Evolutionary conservation across 225 moss, liverwort and hornwort genomes (phyloP).

Genomic region (Anthoceros angustus): DNA sequence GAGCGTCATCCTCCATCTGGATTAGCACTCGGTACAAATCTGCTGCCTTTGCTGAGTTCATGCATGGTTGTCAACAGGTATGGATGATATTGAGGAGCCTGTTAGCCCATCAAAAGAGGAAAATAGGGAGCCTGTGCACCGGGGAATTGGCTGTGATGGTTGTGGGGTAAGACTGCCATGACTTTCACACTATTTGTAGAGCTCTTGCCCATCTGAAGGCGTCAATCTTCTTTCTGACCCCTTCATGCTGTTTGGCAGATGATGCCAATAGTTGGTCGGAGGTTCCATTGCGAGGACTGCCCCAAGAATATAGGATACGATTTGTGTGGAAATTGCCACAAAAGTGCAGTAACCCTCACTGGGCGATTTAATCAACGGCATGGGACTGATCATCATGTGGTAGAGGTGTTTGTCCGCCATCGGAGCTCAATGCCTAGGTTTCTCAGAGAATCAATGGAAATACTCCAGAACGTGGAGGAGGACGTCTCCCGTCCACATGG

Average conservation of each 20-base stretch:
- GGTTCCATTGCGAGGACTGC: slow-evolving; percentile 50
- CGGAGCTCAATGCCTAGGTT: not conserved
- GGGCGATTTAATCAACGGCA: slow-evolving; percentile 83
- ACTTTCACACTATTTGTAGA: not conserved
- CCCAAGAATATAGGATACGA: slow-evolving; percentile 44
- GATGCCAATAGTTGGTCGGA: slow-evolving; percentile 61
- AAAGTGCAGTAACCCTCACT: slow-evolving; percentile 29
- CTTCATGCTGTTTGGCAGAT: slow-evolving; percentile 22
- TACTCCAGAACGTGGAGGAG: not conserved
- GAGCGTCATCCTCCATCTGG: no score
- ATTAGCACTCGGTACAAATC: no score
- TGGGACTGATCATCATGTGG: slow-evolving; percentile 32
- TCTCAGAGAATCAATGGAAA: not conserved
- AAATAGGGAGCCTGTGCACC: slow-evolving; percentile 10
- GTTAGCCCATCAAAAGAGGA: slow-evolving; percentile 7
- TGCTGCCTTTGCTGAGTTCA: not conserved
- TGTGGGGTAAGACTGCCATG: slow-evolving; percentile 18
- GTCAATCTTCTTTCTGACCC: slow-evolving; percentile 9
- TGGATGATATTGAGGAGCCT: slow-evolving; percentile 12
- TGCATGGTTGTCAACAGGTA: slow-evolving; percentile 1
- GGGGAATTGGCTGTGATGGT: slow-evolving; percentile 20
- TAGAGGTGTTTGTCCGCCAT: slow-evolving; percentile 19
- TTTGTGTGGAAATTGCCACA: slow-evolving; percentile 53
- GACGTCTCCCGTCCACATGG: not conserved
- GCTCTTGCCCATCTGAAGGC: slow-evolving; percentile 5